These are phyloP conservation scores for Apophysomyces variabilis DNA, from an alignment of 371 early-diverging fungal species.

Conservation along the genomic window DNA sequence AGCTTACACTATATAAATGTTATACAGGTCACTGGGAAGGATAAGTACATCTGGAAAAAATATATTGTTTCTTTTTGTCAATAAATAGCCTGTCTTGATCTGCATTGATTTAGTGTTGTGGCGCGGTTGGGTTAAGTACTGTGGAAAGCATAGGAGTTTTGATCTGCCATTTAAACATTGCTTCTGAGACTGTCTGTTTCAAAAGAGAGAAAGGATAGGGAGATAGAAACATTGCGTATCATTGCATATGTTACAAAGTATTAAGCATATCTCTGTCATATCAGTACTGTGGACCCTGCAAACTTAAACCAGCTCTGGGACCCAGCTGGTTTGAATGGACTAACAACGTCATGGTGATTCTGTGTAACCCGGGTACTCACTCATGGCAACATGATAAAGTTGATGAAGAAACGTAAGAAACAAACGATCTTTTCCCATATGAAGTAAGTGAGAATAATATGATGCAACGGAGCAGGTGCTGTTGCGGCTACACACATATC, in stretches of 20 bases:
- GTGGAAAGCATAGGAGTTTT: too few species aligned
- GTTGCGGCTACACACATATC: not conserved
- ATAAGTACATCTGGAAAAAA: conserved; percentile 14
- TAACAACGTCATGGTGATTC: conserved; percentile 3
- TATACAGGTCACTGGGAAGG: conserved; percentile 37
- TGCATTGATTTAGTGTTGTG: too few species aligned
- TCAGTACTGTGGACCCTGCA: conserved; percentile 7
- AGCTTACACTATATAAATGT: not conserved
- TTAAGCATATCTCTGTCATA: not conserved
- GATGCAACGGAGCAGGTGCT: not conserved
- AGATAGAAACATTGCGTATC: too few species aligned
- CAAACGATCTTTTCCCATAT: conserved; percentile 5
- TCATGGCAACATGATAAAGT: conserved; percentile 1
- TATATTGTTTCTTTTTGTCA: not conserved
- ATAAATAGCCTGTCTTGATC: not conserved
- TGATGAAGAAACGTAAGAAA: conserved; percentile 10
- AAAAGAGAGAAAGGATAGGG: too few species aligned
- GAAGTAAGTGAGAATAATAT: not conserved
- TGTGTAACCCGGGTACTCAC: conserved; percentile 1
- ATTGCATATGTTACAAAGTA: too few species aligned
- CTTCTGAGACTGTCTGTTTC: too few species aligned
- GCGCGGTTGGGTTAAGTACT: too few species aligned
- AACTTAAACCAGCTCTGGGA: conserved; percentile 8
- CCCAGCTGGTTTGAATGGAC: not conserved
- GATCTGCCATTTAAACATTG: too few species aligned